phyloP scores from a whole-genome alignment of 495 filamentous ascomycete genomes.

The Hypoxylon fuscum region DNA sequence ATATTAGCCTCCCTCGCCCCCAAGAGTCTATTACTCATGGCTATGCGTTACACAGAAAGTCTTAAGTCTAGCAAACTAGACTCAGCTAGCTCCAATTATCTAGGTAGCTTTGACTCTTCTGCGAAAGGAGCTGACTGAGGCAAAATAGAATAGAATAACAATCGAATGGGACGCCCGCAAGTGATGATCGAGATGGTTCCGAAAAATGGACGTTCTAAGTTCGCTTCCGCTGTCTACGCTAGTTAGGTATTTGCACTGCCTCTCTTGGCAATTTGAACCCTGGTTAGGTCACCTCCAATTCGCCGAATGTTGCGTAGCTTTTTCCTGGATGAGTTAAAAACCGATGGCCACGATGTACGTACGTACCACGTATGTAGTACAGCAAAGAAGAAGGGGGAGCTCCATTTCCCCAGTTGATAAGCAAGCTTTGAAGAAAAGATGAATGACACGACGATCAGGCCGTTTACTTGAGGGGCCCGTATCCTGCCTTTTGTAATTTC shows the following conservation, averaged over 20 bases:
- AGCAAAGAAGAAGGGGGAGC: neutral
- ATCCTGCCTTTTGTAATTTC: conserved; percentile 24
- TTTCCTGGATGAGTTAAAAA: conserved; percentile 33
- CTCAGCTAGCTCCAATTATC: conserved; percentile 8
- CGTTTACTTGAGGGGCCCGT: conserved; percentile 17
- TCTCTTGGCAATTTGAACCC: conserved; percentile 18
- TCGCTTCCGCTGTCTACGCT: neutral
- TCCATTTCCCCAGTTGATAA: neutral
- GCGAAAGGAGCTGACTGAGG: neutral
- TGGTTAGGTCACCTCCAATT: conserved; percentile 15
- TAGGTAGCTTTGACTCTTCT: neutral
- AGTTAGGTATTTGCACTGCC: conserved; percentile 23
- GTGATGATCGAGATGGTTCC: conserved; percentile 5
- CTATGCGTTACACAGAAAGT: conserved; percentile 20
- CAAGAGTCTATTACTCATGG: too few species aligned
- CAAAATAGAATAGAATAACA: neutral
- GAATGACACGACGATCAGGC: conserved; percentile 33
- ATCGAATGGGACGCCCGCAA: neutral
- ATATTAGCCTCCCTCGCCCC: too few species aligned
- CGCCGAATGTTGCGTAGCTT: conserved; percentile 19
- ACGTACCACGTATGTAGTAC: neutral
- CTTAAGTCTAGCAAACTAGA: conserved; percentile 7
- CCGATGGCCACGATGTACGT: conserved; percentile 10
- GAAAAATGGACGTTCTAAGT: neutral
- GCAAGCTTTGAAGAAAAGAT: neutral